Base-by-base conservation (phyloP, 164 flowering plant genomes). In the Annona squamosa region DNA sequence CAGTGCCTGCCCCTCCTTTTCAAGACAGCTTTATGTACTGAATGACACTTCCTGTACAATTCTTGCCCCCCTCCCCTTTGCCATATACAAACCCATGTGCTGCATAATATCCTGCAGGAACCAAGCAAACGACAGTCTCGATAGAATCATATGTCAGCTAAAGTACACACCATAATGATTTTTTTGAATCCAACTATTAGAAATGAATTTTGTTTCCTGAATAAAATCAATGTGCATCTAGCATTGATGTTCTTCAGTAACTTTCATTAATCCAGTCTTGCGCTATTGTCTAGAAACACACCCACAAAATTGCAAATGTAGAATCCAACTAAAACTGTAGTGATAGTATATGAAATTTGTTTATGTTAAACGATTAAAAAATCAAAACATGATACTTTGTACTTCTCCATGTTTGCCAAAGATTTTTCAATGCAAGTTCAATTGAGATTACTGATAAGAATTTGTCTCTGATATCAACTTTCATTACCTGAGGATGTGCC, bases 401-500 rank as follows among this genome's bases (percentile, higher is more conserved):
- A 26, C 37, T 26, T 26, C 37, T 66, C 46, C 10, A 64, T 7
- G 41, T 64, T 19, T 41, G 5, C 44, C 3, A 3, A 12, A 42
- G 45, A 1, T 66, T 7, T 66, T 43, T 66, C 42, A 66, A 66
- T 41, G 17, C 13, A 66, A 7, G 45, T 13, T 12, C 44, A 4
- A 10, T 12, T 2, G 16, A n/a, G n/a, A 66, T 1, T 3, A 66
- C 47, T 26, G 68, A 41, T 65, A 41, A 26, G 17, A 41, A 42
- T 65, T 4, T 4, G 43, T 43, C 3, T 65, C 46, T 9, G 68
- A 41, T 13, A 66, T 41, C 16, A n/a, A 77, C 3, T 57, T 44
- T 43, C 5, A 19, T 41, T 82, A 93, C 97, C 98, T 95, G 99
- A 45, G 99, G 98, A 83, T 95, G 98, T 48, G 97, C 82, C 16